Evolutionary conservation across 768 basidiomycete species (phyloP).

Genomic region (Leccinum ochraceum): DNA sequence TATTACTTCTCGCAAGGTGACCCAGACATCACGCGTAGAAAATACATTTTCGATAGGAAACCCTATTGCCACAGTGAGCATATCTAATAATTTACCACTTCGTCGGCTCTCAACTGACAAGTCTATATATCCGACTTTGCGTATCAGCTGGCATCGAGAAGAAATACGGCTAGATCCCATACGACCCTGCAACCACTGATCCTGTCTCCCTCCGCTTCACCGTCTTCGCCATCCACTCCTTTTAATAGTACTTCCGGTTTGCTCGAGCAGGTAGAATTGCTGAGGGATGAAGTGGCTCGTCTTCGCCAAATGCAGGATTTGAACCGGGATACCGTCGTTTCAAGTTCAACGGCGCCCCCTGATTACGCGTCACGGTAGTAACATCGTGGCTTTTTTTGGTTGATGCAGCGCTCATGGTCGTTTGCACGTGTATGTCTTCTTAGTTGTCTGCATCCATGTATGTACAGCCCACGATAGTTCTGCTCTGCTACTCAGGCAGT

Average conservation of each 20-base stretch:
- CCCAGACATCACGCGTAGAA: neutral
- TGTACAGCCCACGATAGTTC: no score
- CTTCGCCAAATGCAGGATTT: neutral
- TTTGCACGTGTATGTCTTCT: no score
- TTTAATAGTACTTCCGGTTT: neutral
- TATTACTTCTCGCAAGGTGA: neutral
- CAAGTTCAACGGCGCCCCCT: neutral
- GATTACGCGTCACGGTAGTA: neutral
- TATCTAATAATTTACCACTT: neutral
- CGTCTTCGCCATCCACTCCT: neutral
- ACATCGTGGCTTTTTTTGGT: no score
- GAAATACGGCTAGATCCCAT: neutral
- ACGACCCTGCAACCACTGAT: neutral
- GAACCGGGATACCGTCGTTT: neutral
- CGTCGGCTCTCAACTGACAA: no score
- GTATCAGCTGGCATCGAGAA: neutral
- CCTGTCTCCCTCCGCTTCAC: neutral
- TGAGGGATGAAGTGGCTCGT: slow-evolving; percentile 14
- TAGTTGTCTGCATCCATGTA: no score
- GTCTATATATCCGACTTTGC: neutral
- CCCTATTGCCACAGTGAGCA: neutral
- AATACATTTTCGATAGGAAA: no score
- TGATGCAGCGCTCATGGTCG: no score
- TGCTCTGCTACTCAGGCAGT: no score
- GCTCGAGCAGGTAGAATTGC: slow-evolving; percentile 4